Percentiles rank a stretch among this genome's conserved stretches.
phyloP scores from a whole-genome alignment of 768 basidiomycete genomes.

The Phlebiopsis gigantea region DNA sequence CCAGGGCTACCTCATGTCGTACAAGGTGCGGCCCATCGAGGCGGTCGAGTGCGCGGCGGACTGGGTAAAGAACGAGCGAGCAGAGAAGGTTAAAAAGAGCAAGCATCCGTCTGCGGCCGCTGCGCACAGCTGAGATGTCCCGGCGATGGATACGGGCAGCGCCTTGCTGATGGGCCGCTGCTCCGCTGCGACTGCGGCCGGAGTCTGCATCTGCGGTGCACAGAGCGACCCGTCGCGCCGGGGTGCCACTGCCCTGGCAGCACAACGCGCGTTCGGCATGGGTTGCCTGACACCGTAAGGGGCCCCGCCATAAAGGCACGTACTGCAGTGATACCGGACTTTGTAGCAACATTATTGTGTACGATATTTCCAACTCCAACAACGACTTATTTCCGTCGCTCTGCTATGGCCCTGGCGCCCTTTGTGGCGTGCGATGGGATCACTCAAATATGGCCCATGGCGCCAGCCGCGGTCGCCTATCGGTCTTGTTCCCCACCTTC shows the following conservation, averaged over 20 bases:
- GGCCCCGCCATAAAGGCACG: too few species aligned
- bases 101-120: background rate
- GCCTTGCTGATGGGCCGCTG: background rate
- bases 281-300: too few species aligned
- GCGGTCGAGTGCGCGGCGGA: slow-evolving; percentile 28
- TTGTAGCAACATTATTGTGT: background rate
- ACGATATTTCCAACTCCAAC: background rate
- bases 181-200: background rate
- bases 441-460: background rate
- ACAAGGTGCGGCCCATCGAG: slow-evolving; percentile 54
- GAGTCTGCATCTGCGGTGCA: background rate
- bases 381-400: background rate
- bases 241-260: too few species aligned
- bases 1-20: slow-evolving; percentile 62
- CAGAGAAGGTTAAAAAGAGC: slow-evolving; percentile 6
- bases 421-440: slow-evolving; percentile 1
- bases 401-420: background rate
- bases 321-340: too few species aligned
- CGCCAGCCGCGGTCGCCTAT: background rate
- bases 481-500: background rate
- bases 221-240: background rate
- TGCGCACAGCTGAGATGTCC: background rate
- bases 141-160: background rate
- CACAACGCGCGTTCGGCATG: too few species aligned
- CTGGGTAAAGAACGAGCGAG: slow-evolving; percentile 9